Conservation (phyloP, 2,329 filamentous ascomycete genomes). For the Paraphoma chrysanthemicola region DNA sequence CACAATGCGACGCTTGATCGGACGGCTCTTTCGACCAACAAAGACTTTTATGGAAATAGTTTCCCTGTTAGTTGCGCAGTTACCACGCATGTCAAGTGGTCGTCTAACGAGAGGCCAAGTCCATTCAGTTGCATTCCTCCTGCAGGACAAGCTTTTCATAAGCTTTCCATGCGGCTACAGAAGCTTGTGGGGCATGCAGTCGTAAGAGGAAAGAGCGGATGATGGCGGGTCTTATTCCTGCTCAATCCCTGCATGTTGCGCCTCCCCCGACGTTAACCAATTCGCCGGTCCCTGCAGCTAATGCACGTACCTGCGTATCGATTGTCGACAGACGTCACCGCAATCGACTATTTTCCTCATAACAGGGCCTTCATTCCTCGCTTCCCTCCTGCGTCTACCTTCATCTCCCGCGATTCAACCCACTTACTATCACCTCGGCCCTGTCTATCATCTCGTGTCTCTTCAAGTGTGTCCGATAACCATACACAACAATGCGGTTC, state of each 20-base stretch:
- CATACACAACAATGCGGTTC: conserved; percentile 38
- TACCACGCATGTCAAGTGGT: too few species aligned
- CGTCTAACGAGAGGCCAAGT: too few species aligned
- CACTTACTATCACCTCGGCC: conserved; percentile 3
- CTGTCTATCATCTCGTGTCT: conserved; percentile 13
- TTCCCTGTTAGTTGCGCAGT: too few species aligned
- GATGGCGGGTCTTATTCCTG: conserved; percentile 6
- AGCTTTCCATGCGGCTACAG: not conserved
- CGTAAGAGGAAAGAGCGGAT: conserved; percentile 11
- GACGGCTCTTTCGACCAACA: not conserved
- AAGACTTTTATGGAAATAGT: not conserved
- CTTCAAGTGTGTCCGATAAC: conserved; percentile 1
- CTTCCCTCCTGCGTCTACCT: not conserved
- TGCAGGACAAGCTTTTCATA: not conserved
- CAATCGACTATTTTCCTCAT: conserved; percentile 16
- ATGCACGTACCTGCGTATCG: conserved; percentile 22
- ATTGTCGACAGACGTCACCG: conserved; percentile 24
- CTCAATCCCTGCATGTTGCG: conserved; percentile 17
- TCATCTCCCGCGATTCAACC: conserved; percentile 1
- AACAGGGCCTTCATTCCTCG: conserved; percentile 6
- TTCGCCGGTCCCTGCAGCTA: conserved; percentile 22
- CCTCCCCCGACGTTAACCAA: conserved; percentile 17
- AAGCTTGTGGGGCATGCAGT: not conserved
- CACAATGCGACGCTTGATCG: not conserved
- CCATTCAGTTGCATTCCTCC: too few species aligned